phyloP scores from a whole-genome alignment of 352 stramenopile species.

The Phytopythium ostracodes region DNA sequence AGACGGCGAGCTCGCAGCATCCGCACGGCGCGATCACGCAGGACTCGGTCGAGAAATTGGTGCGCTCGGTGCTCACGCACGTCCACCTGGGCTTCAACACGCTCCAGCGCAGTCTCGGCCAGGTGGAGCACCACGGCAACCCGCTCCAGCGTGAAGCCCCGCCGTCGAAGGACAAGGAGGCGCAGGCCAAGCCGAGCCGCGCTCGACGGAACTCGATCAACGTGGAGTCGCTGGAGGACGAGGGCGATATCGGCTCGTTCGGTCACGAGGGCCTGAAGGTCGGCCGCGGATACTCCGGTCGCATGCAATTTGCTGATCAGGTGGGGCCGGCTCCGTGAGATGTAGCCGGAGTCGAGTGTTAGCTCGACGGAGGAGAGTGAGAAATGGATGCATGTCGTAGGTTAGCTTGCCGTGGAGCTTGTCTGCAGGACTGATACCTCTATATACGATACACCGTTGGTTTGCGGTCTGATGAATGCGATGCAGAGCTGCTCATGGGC shows the following conservation, averaged over 20 bases:
- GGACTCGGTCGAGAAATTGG: conserved; percentile 2
- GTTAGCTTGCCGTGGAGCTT: background rate
- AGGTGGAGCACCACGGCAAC: background rate
- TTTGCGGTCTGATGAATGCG: background rate
- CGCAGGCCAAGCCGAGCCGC: background rate
- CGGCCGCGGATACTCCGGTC: background rate
- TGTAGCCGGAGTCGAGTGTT: background rate
- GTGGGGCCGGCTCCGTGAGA: background rate
- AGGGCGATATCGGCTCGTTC: background rate
- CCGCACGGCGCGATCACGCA: background rate
- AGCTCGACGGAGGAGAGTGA: background rate
- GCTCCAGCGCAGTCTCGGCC: conserved; percentile 2
- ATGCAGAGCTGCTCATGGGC: background rate
- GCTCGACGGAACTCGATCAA: background rate
- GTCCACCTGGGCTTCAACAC: conserved; percentile 1
- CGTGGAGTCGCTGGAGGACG: background rate
- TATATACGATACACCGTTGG: background rate
- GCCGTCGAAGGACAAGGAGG: background rate
- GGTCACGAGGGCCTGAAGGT: background rate
- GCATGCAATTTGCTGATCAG: background rate
- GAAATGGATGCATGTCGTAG: background rate
- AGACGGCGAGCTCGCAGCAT: background rate
- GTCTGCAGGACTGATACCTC: background rate
- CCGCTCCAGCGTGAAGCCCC: background rate
- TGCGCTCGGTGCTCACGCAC: background rate